Evolutionary conservation across 2,329 filamentous ascomycete species (phyloP).

Genomic region (Raffaelea albimanens): DNA sequence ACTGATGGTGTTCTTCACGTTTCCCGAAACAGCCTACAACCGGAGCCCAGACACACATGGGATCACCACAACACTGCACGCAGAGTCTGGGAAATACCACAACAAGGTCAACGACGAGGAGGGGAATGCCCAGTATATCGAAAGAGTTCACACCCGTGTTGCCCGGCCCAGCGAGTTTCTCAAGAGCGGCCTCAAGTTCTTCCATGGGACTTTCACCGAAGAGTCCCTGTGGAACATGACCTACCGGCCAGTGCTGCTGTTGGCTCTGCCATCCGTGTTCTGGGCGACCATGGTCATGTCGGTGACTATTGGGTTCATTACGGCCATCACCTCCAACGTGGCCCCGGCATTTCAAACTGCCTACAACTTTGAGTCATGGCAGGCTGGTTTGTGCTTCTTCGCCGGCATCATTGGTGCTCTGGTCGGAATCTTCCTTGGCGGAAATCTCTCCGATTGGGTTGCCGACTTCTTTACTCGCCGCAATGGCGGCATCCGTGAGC

Average conservation of each 20-base stretch:
- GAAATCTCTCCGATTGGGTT: constrained; percentile 34
- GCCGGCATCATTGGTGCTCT: constrained; percentile 36
- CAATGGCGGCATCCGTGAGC: constrained; percentile 47
- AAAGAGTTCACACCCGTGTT: constrained; percentile 3
- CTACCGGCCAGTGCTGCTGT: constrained; percentile 38
- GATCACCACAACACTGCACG: constrained; percentile 9
- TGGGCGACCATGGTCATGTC: constrained; percentile 46
- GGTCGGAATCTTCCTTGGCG: constrained; percentile 40
- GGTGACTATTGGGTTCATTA: constrained; percentile 41
- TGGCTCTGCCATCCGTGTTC: constrained; percentile 41
- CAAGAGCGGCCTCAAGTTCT: constrained; percentile 24
- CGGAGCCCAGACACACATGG: constrained; percentile 20
- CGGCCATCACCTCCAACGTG: constrained; percentile 45
- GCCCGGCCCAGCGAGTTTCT: neutral
- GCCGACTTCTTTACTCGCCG: constrained; percentile 38
- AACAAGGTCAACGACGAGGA: constrained; percentile 3
- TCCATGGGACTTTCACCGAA: constrained; percentile 28
- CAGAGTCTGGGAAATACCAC: constrained; percentile 4
- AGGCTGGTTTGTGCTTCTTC: constrained; percentile 42
- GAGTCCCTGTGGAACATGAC: constrained; percentile 39
- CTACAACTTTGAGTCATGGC: constrained; percentile 34
- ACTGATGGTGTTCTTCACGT: constrained; percentile 39
- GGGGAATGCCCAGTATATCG: constrained; percentile 7
- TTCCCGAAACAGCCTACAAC: constrained; percentile 44
- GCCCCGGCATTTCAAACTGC: constrained; percentile 30